Conservation (phyloP, 2,329 filamentous ascomycete species). For the Trichoderma simmonsii region DNA sequence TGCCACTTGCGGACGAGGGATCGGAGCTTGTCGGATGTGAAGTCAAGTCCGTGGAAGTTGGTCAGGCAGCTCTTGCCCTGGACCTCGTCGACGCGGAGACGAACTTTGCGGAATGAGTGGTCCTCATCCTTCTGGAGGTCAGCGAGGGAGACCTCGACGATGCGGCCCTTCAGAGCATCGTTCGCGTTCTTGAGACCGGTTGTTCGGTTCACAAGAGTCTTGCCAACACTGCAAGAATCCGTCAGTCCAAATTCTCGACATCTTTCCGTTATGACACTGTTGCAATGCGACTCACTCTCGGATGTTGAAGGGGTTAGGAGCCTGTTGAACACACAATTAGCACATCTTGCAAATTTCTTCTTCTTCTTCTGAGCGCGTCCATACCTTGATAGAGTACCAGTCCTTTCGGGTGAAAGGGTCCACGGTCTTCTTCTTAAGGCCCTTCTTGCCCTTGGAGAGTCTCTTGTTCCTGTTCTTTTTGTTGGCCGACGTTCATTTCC, state of each 20-base stretch:
- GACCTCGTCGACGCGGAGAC: conserved; percentile 96
- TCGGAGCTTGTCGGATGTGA: conserved; percentile 99
- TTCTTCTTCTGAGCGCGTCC: conserved; percentile 23
- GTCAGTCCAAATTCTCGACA: conserved; percentile 11
- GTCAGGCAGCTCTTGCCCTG: conserved; percentile 99
- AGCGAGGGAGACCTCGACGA: conserved; percentile 97
- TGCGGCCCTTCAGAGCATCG: conserved; percentile 96
- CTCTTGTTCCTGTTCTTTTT: conserved; percentile 82
- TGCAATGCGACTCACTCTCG: conserved; percentile 73
- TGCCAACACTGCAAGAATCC: conserved; percentile 74
- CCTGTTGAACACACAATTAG: conserved; percentile 47
- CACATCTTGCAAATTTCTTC: not conserved
- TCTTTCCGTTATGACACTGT: not conserved
- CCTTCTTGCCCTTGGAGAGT: conserved; percentile 99
- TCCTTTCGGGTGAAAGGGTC: conserved; percentile 99
- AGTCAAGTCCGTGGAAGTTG: conserved; percentile 99
- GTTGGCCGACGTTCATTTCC: not conserved
- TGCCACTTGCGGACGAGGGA: conserved; percentile 99
- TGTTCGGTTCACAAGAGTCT: conserved; percentile 98
- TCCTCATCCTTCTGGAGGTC: conserved; percentile 99
- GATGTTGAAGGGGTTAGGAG: conserved; percentile 90
- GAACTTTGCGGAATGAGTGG: conserved; percentile 99
- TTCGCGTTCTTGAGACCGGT: conserved; percentile 99
- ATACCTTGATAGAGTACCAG: conserved; percentile 95
- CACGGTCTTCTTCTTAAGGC: conserved; percentile 98